A percentile compares a stretch with the other conserved stretches of the same genome.
These are phyloP conservation scores for Apiospora pterosperma DNA, from an alignment of 2,329 filamentous ascomycete species.

Conservation along the genomic window DNA sequence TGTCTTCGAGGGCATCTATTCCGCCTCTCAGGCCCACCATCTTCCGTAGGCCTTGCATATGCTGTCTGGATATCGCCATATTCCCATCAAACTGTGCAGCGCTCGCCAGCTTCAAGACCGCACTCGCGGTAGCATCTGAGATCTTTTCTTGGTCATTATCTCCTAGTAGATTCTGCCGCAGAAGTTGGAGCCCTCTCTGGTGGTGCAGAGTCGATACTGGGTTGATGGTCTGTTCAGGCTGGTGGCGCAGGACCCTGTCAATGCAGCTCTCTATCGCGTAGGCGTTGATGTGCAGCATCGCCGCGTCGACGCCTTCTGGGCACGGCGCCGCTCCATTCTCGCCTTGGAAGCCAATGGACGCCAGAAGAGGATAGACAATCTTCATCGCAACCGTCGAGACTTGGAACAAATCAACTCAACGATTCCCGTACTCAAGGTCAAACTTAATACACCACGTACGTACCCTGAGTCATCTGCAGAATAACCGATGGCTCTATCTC, in stretches of 20 bases:
- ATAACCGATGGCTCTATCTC: slow-evolving; percentile 22
- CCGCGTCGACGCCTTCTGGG: background rate
- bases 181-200: slow-evolving; percentile 22
- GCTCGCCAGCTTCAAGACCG: slow-evolving; percentile 27
- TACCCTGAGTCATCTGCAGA: slow-evolving; percentile 25
- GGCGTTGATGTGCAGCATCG: background rate
- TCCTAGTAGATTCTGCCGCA: slow-evolving; percentile 26
- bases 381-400: background rate
- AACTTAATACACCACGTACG: slow-evolving; percentile 5
- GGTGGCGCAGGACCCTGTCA: slow-evolving; percentile 15
- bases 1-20: slow-evolving; percentile 23
- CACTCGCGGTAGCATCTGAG: slow-evolving; percentile 27
- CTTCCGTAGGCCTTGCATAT: slow-evolving; percentile 33
- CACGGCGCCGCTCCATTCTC: background rate
- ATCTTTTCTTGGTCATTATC: slow-evolving; percentile 18
- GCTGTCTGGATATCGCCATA: slow-evolving; percentile 22
- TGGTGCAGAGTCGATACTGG: slow-evolving; percentile 19
- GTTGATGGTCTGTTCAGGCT: background rate
- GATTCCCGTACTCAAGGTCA: background rate
- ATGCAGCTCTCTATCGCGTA: slow-evolving; percentile 27
- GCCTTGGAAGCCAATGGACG: background rate
- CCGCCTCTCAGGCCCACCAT: slow-evolving; percentile 36
- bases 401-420: background rate
- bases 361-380: background rate
- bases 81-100: slow-evolving; percentile 27